phyloP scores from a whole-genome alignment of 306 rosid genomes.

The Quercus wislizeni region DNA sequence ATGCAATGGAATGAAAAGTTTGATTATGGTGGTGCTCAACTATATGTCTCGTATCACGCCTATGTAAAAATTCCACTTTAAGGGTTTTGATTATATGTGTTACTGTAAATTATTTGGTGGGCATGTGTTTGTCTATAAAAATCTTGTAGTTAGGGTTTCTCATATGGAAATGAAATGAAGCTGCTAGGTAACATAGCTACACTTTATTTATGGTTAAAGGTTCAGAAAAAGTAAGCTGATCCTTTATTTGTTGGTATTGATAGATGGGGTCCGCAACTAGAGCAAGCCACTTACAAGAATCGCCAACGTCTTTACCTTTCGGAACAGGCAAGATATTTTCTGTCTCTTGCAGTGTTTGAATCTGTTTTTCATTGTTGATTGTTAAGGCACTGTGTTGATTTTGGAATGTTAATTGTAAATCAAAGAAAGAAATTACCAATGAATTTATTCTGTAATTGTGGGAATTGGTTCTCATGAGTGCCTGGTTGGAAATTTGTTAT shows the following conservation, averaged over 20 bases:
- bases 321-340: constrained; percentile 55
- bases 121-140: not conserved
- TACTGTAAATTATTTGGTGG: not conserved
- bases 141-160: not conserved
- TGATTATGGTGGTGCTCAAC: not conserved
- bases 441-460: not conserved
- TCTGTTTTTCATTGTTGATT: not conserved
- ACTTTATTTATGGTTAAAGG: not conserved
- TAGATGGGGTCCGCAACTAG: constrained; percentile 93
- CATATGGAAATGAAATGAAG: not conserved
- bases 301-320: constrained; percentile 90
- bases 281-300: constrained; percentile 77
- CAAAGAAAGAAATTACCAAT: not conserved
- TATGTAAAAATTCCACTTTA: no score
- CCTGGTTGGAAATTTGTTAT: not conserved
- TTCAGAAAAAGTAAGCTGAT: not conserved
- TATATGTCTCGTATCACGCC: not conserved
- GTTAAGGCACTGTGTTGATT: not conserved
- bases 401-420: not conserved
- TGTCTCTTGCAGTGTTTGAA: not conserved
- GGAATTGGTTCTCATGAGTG: not conserved
- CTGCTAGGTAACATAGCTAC: not conserved
- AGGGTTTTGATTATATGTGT: not conserved
- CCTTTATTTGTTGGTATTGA: not conserved
- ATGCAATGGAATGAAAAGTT: not conserved